These are phyloP conservation scores for Fusarium albidum DNA, from an alignment of 2,329 filamentous ascomycete genomes.

Conservation along the genomic window DNA sequence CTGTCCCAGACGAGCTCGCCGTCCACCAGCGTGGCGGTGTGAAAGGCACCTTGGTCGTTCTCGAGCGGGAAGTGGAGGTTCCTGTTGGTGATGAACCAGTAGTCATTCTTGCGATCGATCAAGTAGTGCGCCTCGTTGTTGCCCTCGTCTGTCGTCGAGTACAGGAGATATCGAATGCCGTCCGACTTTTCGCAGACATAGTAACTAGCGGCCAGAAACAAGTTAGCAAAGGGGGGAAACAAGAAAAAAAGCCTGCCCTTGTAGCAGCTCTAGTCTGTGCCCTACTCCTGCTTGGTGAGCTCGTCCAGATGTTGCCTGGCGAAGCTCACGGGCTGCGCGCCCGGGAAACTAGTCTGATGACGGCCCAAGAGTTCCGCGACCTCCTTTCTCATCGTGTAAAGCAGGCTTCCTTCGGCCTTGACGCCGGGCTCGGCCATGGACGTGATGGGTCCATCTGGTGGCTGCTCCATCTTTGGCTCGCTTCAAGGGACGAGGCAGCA, in stretches of 20 bases:
- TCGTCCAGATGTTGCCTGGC: conserved; percentile 82
- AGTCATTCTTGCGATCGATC: conserved; percentile 98
- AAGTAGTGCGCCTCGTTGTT: conserved; percentile 81
- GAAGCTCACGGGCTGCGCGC: conserved; percentile 95
- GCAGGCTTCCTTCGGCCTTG: conserved; percentile 68
- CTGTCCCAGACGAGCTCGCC: conserved; percentile 92
- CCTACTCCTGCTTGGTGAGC: conserved; percentile 78
- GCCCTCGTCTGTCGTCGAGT: conserved; percentile 74
- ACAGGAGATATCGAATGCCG: conserved; percentile 94
- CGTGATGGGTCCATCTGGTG: conserved; percentile 49
- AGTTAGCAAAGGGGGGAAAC: conserved; percentile 11
- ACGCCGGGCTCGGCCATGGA: conserved; percentile 70
- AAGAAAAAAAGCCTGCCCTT: neutral
- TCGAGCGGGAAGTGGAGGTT: conserved; percentile 83
- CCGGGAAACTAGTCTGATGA: conserved; percentile 76
- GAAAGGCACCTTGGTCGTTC: conserved; percentile 71
- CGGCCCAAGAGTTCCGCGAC: conserved; percentile 80
- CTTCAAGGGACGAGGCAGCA: neutral
- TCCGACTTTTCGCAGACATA: conserved; percentile 99
- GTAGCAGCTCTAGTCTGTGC: conserved; percentile 17
- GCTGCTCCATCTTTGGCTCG: conserved; percentile 40
- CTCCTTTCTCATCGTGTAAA: conserved; percentile 71
- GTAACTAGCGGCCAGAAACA: conserved; percentile 64
- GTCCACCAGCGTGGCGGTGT: conserved; percentile 84
- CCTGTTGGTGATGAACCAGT: conserved; percentile 78